Evolutionary conservation across 768 basidiomycete genomes (phyloP), one percentile per base, ranked within the genome.

Genomic region (Mycena venus): DNA sequence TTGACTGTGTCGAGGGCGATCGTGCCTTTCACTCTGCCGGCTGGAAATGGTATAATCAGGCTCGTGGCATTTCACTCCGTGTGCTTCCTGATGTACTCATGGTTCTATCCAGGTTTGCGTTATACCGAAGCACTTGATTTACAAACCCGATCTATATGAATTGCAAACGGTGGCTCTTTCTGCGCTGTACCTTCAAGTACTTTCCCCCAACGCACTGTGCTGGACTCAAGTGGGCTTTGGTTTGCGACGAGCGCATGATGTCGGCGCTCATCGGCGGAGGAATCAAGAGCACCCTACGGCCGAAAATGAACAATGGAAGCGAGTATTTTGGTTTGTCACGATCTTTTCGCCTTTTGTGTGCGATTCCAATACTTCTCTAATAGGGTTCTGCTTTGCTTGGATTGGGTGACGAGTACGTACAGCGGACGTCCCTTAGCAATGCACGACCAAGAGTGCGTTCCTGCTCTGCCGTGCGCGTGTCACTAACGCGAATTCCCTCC

Each of bases 171-270:
- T 67, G 19, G 68, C 75, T 38, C 72, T 76, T 14, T 66, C 84
- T 86, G 1, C 49, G 85, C 40, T 92, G 84, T 83, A 80, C 86
- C 40, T 87, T 86, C 68, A 84, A 6, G 87, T 25, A 2, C 7
- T 85, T 0, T 86, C 90, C 2, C 90, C 63, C 4, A 58, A 68
- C 7, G 61, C 91, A 56, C 87, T 90, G 10, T 83, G 83, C 42
- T 96, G 94, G 94, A 87, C 86, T 15, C 85, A 91, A 14, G 85
- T 88, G 17, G 91, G 91, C 9, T 79, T 91, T 21, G 90, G 89
- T 51, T 83, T 94, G 19, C 87, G 92, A 15, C 80, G 88, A 19
- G 89, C 90, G 0, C 89, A 92, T 77, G 93, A 93, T 72, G 87
- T 92, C 9, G 88, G 93, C 3, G 88, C 88, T 0, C 90, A 92